phyloP scores from a whole-genome alignment of 495 filamentous ascomycete species.

The Usnea hakonensis region DNA sequence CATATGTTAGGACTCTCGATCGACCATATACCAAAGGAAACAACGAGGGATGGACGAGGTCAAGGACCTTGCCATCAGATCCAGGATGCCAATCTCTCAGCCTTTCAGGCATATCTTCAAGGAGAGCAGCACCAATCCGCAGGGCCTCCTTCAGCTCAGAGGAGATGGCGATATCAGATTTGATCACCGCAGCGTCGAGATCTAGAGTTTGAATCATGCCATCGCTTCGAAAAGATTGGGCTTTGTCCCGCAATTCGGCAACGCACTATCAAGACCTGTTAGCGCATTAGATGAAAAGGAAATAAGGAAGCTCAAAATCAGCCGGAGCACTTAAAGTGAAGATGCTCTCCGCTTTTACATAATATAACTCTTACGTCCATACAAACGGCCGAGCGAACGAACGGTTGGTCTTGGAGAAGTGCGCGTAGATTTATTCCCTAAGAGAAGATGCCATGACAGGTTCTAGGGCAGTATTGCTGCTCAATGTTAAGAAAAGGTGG shows the following conservation, averaged over 20 bases:
- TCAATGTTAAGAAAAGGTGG: not conserved
- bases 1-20: slow-evolving; percentile 38
- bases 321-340: not conserved
- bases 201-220: slow-evolving; percentile 31
- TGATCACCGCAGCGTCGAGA: slow-evolving; percentile 28
- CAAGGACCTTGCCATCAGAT: slow-evolving; percentile 46
- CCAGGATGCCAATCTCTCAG: slow-evolving; percentile 53
- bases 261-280: slow-evolving; percentile 30
- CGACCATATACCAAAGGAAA: slow-evolving; percentile 52
- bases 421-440: not conserved
- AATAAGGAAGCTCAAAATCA: not conserved
- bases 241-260: slow-evolving; percentile 43
- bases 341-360: not conserved
- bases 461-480: not conserved
- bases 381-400: not conserved
- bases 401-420: not conserved
- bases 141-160: slow-evolving; percentile 26
- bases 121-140: slow-evolving; percentile 23
- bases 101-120: slow-evolving; percentile 40
- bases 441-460: not conserved
- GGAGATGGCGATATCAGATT: slow-evolving; percentile 33
- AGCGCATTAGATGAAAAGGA: not conserved
- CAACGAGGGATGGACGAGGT: slow-evolving; percentile 55
- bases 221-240: slow-evolving; percentile 24
- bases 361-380: too few relatives aligned